Conservation (phyloP, 495 filamentous ascomycete species). For the Hamigera avellanea region DNA sequence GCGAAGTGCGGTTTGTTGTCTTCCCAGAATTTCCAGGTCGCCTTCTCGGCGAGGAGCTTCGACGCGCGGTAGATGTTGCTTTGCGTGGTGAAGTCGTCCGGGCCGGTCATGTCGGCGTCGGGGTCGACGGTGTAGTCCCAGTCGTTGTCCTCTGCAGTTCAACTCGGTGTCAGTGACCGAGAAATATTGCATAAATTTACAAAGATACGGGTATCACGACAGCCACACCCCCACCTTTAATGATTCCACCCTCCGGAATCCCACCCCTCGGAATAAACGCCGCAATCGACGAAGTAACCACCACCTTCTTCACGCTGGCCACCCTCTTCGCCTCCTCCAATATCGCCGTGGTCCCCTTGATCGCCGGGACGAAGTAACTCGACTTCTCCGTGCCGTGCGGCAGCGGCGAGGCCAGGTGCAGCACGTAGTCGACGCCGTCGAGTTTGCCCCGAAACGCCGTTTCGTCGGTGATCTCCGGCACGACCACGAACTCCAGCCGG, state of each 20-base stretch:
- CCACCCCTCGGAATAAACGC: constrained; percentile 17
- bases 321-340: constrained; percentile 19
- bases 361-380: constrained; percentile 17
- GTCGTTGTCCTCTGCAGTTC: constrained; percentile 15
- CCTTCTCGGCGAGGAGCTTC: constrained; percentile 20
- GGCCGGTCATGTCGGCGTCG: constrained; percentile 9
- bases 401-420: constrained; percentile 31
- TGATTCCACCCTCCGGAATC: constrained; percentile 10
- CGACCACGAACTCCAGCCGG: constrained; percentile 15
- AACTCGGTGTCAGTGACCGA: too few species aligned
- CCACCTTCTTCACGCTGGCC: constrained; percentile 21
- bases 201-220: background rate
- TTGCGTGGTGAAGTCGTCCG: constrained; percentile 5
- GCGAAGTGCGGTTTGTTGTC: constrained; percentile 14
- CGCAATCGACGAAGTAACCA: constrained; percentile 23
- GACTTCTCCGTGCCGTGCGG: constrained; percentile 14
- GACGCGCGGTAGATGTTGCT: constrained; percentile 17
- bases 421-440: constrained; percentile 22
- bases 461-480: constrained; percentile 21
- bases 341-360: constrained; percentile 20
- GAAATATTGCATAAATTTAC: background rate
- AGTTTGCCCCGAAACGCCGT: constrained; percentile 17
- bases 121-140: constrained; percentile 19
- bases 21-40: constrained; percentile 14
- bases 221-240: constrained; percentile 11